Conservation (phyloP, 306 rosid genomes). For the Rosa rugosa region DNA sequence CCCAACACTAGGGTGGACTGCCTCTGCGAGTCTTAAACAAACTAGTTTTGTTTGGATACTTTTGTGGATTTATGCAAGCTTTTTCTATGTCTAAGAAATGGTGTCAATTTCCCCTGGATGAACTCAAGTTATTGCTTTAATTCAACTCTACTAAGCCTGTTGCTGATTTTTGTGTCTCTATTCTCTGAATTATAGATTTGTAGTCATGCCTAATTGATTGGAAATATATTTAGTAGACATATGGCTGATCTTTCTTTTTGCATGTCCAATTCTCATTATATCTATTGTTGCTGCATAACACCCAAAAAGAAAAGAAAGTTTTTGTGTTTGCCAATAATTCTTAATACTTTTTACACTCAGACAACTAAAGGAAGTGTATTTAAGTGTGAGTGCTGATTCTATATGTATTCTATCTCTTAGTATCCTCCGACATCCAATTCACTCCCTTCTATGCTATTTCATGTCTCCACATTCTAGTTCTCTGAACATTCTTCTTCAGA, state of each 20-base stretch:
- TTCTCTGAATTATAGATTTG: neutral
- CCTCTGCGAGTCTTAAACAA: neutral
- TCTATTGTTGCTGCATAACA: neutral
- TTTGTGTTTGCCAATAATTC: neutral
- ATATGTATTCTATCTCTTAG: neutral
- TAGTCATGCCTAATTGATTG: neutral
- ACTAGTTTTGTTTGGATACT: neutral
- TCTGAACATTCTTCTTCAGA: neutral
- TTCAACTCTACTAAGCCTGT: neutral
- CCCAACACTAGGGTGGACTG: neutral
- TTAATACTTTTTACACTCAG: neutral
- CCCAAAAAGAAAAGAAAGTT: neutral
- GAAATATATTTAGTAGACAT: neutral
- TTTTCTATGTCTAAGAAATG: neutral
- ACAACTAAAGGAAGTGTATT: neutral
- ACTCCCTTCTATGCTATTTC: neutral
- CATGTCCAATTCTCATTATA: neutral
- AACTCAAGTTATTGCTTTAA: neutral
- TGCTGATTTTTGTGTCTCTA: neutral
- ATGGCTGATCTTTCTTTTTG: neutral
- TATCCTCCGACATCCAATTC: neutral
- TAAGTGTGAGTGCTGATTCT: conserved; percentile 1
- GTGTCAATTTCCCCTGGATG: neutral
- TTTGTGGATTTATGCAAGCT: neutral
- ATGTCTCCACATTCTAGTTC: neutral